Conservation (phyloP, 75 land plant genomes). For the Picea glauca region DNA sequence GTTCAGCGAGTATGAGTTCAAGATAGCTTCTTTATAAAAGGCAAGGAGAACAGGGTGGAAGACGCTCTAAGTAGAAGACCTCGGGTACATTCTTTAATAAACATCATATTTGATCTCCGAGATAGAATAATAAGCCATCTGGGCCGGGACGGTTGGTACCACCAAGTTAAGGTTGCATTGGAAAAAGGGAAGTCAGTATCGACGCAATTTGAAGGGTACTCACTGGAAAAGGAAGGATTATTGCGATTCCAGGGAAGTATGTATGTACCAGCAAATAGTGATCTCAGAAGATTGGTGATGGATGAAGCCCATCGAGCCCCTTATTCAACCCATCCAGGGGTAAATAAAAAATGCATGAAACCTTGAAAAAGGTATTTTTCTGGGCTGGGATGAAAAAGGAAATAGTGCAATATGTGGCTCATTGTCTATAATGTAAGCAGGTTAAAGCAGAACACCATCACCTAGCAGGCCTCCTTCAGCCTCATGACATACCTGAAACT, state of each 20-base stretch:
- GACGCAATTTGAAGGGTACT: background rate
- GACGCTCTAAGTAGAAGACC: too few species aligned
- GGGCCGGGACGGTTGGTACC: background rate
- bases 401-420: slow-evolving; percentile 5
- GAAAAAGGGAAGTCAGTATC: background rate
- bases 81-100: too few species aligned
- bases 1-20: too few species aligned
- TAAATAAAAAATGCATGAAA: slow-evolving; percentile 2
- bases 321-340: slow-evolving; percentile 7
- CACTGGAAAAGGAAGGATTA: background rate
- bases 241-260: background rate
- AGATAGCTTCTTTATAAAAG: too few species aligned
- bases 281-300: background rate
- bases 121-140: background rate
- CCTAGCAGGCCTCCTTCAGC: slow-evolving; percentile 11
- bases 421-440: slow-evolving; percentile 24
- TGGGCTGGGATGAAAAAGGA: slow-evolving; percentile 15
- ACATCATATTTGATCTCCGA: too few species aligned
- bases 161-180: background rate
- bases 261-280: background rate
- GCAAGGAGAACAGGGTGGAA: too few species aligned
- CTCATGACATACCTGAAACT: slow-evolving; percentile 13
- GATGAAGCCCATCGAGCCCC: slow-evolving; percentile 6
- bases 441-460: slow-evolving; percentile 25
- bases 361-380: background rate